Evolutionary conservation across 345 rosid genomes (phyloP).

Genomic region (Raphanus sativus): DNA sequence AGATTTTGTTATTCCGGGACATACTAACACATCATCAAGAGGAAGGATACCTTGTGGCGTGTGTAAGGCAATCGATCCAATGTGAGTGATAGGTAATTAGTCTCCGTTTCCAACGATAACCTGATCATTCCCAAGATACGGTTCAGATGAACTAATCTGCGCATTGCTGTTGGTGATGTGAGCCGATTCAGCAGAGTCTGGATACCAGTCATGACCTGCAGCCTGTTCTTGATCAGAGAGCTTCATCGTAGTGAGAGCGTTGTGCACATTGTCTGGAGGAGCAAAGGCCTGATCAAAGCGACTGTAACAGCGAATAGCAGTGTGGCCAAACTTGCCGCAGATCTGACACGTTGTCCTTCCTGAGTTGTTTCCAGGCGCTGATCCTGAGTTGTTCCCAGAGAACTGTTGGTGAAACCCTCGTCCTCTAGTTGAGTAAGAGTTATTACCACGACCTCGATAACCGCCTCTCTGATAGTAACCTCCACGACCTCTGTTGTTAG

Average conservation of each 20-base stretch:
- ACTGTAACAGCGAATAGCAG: background rate
- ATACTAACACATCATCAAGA: background rate
- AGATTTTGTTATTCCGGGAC: background rate
- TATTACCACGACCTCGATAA: no score
- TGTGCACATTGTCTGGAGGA: background rate
- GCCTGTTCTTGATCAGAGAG: background rate
- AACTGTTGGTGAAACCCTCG: no score
- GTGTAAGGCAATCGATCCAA: background rate
- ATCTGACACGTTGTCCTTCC: background rate
- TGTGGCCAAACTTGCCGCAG: background rate
- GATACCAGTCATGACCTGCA: background rate
- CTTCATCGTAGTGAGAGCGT: background rate
- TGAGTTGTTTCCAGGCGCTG: background rate
- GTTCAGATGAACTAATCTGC: background rate
- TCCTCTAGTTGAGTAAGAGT: no score
- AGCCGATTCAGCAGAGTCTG: background rate
- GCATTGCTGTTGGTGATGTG: background rate
- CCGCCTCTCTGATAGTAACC: no score
- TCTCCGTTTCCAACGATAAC: background rate
- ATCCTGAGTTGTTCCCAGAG: background rate
- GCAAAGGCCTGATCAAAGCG: background rate
- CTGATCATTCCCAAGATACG: background rate
- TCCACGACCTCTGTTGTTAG: no score
- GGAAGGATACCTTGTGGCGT: background rate
- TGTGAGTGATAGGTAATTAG: background rate